These are phyloP conservation scores for Monilinia fructicola DNA, from an alignment of 2,329 filamentous ascomycete genomes.

Conservation along the genomic window DNA sequence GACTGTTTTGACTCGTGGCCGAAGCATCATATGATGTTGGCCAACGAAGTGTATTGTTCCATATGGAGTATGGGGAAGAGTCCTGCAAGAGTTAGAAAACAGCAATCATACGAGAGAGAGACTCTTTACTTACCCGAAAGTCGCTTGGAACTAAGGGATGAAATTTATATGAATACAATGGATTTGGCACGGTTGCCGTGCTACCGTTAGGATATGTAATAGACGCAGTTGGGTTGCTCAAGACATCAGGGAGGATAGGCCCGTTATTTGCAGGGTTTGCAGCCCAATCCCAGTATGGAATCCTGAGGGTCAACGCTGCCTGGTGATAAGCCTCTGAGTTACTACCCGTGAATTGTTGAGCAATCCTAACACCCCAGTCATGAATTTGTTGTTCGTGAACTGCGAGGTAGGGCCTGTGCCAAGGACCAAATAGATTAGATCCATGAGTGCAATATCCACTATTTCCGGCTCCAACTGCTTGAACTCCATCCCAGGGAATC, in stretches of 20 bases:
- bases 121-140: not conserved
- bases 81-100: slow-evolving; percentile 14
- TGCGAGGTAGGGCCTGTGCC: slow-evolving; percentile 78
- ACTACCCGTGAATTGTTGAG: slow-evolving; percentile 50
- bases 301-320: slow-evolving; percentile 43
- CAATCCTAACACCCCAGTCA: slow-evolving; percentile 44
- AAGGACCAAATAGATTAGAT: slow-evolving; percentile 72
- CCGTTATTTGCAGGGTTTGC: slow-evolving; percentile 44
- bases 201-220: slow-evolving; percentile 43
- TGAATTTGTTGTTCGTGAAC: slow-evolving; percentile 54
- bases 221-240: slow-evolving; percentile 13
- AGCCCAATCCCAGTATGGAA: slow-evolving; percentile 52
- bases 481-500: slow-evolving; percentile 40
- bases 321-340: slow-evolving; percentile 48
- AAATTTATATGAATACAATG: slow-evolving; percentile 60
- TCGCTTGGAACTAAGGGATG: slow-evolving; percentile 44
- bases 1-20: slow-evolving; percentile 18
- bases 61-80: not conserved
- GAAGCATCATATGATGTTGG: slow-evolving; percentile 4
- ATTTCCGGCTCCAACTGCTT: slow-evolving; percentile 51
- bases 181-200: slow-evolving; percentile 62
- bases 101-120: not conserved
- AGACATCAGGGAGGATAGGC: slow-evolving; percentile 43
- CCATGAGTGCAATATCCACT: slow-evolving; percentile 79
- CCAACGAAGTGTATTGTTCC: slow-evolving; percentile 15